Conservation (phyloP, 1,284 basidiomycete genomes). For the Blastosporella zonata region DNA sequence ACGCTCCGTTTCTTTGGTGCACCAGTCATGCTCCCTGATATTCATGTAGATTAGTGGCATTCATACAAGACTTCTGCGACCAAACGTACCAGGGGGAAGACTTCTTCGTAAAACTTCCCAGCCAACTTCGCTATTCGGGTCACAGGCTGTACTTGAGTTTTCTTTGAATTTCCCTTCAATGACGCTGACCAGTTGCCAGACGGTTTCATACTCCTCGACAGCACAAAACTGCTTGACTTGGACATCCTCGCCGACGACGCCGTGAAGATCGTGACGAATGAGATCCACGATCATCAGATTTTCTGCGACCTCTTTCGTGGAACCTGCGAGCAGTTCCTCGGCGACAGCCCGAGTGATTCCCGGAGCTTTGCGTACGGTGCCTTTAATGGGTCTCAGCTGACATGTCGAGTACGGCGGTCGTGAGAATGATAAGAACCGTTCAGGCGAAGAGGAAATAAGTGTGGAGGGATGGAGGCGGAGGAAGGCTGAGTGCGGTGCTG, state of each 20-base stretch:
- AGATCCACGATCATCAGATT: constrained; percentile 99
- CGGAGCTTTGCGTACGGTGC: constrained; percentile 73
- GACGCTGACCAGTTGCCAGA: constrained; percentile 96
- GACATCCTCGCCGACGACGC: constrained; percentile 75
- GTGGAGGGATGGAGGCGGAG: constrained; percentile 68
- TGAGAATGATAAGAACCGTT: constrained; percentile 89
- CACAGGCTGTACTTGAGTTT: constrained; percentile 26
- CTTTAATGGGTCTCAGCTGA: constrained; percentile 96
- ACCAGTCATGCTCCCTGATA: constrained; percentile 91
- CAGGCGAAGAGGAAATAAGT: constrained; percentile 82
- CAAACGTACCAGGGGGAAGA: constrained; percentile 75
- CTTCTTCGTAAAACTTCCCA: constrained; percentile 79
- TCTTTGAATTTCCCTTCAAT: constrained; percentile 65
- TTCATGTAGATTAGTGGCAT: background rate
- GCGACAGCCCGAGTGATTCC: constrained; percentile 62
- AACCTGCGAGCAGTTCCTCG: constrained; percentile 65
- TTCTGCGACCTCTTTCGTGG: constrained; percentile 92
- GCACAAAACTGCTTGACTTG: constrained; percentile 83
- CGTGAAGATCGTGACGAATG: constrained; percentile 88
- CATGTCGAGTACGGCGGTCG: constrained; percentile 59
- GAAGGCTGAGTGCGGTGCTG: constrained; percentile 90
- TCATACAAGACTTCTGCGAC: background rate
- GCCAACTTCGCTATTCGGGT: constrained; percentile 51
- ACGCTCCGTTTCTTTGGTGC: constrained; percentile 95
- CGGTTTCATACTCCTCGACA: constrained; percentile 91